Percentiles rank a stretch among this genome's conserved stretches.
Evolutionary conservation across 192 early-diverging fungal species (phyloP).

Genomic region (Umbelopsis isabellina): DNA sequence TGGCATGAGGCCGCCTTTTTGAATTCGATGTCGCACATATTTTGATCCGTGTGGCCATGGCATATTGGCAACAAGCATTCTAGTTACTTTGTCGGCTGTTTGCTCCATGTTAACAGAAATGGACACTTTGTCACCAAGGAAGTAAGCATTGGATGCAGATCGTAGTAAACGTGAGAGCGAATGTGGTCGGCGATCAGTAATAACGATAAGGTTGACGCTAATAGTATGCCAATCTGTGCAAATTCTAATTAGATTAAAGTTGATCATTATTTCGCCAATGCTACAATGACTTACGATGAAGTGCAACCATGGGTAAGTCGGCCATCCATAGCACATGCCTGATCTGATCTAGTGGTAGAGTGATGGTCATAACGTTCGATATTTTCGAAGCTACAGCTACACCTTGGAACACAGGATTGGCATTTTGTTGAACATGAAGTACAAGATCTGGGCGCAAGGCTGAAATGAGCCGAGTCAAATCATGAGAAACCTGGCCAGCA

Average conservation of each 20-base stretch:
- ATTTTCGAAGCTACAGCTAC: conserved; percentile 30
- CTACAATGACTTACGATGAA: conserved; percentile 47
- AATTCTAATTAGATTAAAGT: not conserved
- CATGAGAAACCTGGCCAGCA: conserved; percentile 32
- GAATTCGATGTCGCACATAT: conserved; percentile 54
- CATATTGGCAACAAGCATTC: conserved; percentile 46
- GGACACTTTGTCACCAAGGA: conserved; percentile 53
- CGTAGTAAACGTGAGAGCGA: conserved; percentile 59
- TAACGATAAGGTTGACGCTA: conserved; percentile 52
- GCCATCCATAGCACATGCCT: conserved; percentile 55
- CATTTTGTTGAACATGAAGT: conserved; percentile 40
- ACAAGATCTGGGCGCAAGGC: conserved; percentile 44
- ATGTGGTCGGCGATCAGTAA: conserved; percentile 61
- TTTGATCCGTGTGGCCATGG: conserved; percentile 55
- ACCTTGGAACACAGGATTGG: conserved; percentile 28
- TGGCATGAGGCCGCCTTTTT: conserved; percentile 59
- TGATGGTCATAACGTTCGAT: conserved; percentile 39
- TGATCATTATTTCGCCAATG: not conserved
- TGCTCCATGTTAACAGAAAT: conserved; percentile 62
- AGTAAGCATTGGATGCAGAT: conserved; percentile 48
- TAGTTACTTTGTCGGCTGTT: conserved; percentile 52
- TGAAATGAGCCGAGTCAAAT: conserved; percentile 39
- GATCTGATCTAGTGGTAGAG: conserved; percentile 48
- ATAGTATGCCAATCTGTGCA: conserved; percentile 56
- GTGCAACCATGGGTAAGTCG: conserved; percentile 51